Evolutionary conservation across 345 rosid genomes (phyloP), one percentile per base, ranked within the genome.

Genomic region (Sisymbrium altissimum): DNA sequence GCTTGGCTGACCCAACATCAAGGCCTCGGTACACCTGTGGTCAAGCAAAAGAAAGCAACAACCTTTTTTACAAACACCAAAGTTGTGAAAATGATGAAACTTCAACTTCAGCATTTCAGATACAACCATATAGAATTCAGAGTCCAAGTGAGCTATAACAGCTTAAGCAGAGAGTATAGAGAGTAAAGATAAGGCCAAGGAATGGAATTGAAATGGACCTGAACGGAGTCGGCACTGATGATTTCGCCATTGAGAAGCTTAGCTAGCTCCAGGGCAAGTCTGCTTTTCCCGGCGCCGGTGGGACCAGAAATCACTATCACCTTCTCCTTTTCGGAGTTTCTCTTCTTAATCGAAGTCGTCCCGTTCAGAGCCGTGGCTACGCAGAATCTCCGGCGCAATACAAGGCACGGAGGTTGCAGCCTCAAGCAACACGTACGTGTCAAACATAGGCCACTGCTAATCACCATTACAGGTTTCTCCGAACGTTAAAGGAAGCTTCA

Each of bases 141-240:
- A 17, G 39, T 4, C 14, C 4, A 62, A 33, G 52, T 27, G 15
- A 39, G 36, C 67, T 43, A 8, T 6, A 1, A 29, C 3, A 55
- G 21, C 55, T 65, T 49, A 35, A 18, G 15, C 43, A 13, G 46
- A 49, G 23, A 30, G 11, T 14, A 25, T 23, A 52, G 33, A 15
- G 3, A 48, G 32, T 30, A 18, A 15, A 43, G 30, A 25, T 7
- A 43, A n/a, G 15, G 25, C 23, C 0, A 59, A 68, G n/a, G 6
- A 46, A 29, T 4, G 40, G 27, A 23, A 12, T 0, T 17, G 48
- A 36, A 41, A 56, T 71, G 17, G 41, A 91, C 97, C 97, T 91
- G 97, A 66, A 94, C 96, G 44, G 98, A 94, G 83, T 94, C 97
- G 36, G 97, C 98, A 80, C 97, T 94, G 79, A 91, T 84, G 83